A percentile compares a stretch with the other conserved stretches of the same genome.
phyloP scores from a whole-genome alignment of 441 rosid genomes.

The Pelargonium fulgidum region DNA sequence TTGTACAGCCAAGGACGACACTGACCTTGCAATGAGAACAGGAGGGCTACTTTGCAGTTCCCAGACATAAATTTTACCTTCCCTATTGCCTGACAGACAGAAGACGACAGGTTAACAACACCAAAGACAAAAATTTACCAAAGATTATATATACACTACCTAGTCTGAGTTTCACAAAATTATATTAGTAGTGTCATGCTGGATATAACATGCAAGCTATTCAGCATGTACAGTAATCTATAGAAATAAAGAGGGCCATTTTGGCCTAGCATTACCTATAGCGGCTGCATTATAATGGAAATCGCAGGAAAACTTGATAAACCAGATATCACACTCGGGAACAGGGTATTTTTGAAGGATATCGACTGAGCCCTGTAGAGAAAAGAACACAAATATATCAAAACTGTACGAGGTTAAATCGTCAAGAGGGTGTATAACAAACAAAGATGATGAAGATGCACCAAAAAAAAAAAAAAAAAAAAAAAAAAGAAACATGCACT shows the following conservation, averaged over 20 bases:
- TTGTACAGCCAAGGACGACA: neutral
- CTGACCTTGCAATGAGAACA: slow-evolving; percentile 68
- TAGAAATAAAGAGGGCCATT: neutral
- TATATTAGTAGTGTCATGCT: neutral
- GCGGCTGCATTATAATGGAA: slow-evolving; percentile 67
- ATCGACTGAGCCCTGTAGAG: slow-evolving; percentile 69
- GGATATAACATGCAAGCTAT: neutral
- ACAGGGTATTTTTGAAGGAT: slow-evolving; percentile 85
- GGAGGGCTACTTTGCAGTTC: slow-evolving; percentile 91
- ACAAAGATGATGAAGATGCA: neutral
- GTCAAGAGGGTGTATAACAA: neutral
- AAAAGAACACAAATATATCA: slow-evolving; percentile 6
- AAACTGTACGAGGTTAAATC: slow-evolving; percentile 1
- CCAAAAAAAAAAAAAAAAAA: neutral
- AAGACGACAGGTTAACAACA: slow-evolving; percentile 9
- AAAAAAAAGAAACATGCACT: neutral
- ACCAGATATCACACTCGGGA: slow-evolving; percentile 95
- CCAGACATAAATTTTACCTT: slow-evolving; percentile 94
- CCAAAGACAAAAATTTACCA: neutral
- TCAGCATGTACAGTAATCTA: neutral
- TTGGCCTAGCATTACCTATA: slow-evolving; percentile 45
- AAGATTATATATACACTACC: neutral
- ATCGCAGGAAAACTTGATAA: slow-evolving; percentile 92
- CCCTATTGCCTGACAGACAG: slow-evolving; percentile 66
- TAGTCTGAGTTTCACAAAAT: neutral